Conservation (phyloP, 192 early-diverging fungal genomes). For the Podila clonocystis region DNA sequence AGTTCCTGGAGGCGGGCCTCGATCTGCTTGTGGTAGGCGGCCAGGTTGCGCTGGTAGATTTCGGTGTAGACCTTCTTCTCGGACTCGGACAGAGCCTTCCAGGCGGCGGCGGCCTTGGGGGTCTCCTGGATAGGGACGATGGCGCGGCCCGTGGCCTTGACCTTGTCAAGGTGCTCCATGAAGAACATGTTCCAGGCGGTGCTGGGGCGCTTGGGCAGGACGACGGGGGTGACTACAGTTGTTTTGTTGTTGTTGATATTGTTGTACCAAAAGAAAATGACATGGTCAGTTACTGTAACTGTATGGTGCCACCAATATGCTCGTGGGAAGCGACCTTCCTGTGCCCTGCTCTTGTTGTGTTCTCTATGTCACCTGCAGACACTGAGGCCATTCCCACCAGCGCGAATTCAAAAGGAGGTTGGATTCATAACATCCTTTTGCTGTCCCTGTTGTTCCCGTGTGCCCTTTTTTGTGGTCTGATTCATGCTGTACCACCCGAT, state of each 20-base stretch:
- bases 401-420: too few species aligned
- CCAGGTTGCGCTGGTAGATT: constrained; percentile 13
- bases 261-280: neutral
- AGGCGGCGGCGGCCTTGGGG: constrained; percentile 6
- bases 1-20: constrained; percentile 25
- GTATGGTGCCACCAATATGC: too few species aligned
- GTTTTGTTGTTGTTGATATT: neutral
- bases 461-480: too few species aligned
- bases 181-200: constrained; percentile 30
- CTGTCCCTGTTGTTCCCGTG: too few species aligned
- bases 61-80: constrained; percentile 37
- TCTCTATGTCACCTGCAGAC: too few species aligned
- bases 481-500: too few species aligned
- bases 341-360: too few species aligned
- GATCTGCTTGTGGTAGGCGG: constrained; percentile 19
- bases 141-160: constrained; percentile 24
- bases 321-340: too few species aligned
- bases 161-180: constrained; percentile 37
- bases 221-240: neutral
- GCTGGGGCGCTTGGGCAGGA: constrained; percentile 37
- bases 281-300: neutral
- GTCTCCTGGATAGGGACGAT: constrained; percentile 19
- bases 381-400: too few species aligned
- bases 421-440: too few species aligned
- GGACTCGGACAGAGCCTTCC: constrained; percentile 19